These are phyloP conservation scores for Pisolithus thermaeus DNA, from an alignment of 1,284 basidiomycete genomes.

Conservation along the genomic window DNA sequence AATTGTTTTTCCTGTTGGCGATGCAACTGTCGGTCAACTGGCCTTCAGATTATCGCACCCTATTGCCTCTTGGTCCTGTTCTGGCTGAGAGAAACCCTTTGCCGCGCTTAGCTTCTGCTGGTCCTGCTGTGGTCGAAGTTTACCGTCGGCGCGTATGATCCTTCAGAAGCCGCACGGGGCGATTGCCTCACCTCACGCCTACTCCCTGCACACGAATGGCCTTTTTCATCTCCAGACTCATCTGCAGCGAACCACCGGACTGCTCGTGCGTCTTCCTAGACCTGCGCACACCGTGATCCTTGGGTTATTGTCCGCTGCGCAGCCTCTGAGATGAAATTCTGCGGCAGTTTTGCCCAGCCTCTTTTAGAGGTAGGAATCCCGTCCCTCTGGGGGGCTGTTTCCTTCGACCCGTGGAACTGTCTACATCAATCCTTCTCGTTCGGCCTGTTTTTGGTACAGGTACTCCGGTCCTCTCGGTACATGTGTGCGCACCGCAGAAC, in stretches of 20 bases:
- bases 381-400: neutral
- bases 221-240: conserved; percentile 2
- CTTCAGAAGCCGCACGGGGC: conserved; percentile 11
- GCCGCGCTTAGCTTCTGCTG: conserved; percentile 6
- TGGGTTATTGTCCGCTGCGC: conserved; percentile 13
- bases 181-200: conserved; percentile 18
- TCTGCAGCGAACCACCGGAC: conserved; percentile 6
- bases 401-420: neutral
- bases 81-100: neutral
- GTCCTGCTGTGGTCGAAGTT: conserved; percentile 20
- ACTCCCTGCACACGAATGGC: conserved; percentile 10
- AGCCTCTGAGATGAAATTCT: conserved; percentile 23
- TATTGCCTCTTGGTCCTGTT: too few relatives aligned
- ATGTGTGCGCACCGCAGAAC: neutral
- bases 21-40: too few relatives aligned
- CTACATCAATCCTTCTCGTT: neutral
- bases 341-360: conserved; percentile 9
- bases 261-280: conserved; percentile 3
- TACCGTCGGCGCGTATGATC: conserved; percentile 14
- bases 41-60: neutral
- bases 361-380: conserved; percentile 3
- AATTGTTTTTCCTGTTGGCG: too few relatives aligned
- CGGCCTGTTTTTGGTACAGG: neutral
- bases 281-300: conserved; percentile 7
- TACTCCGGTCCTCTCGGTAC: neutral